Conservation (phyloP, 73 alveolate genomes). For the Paramecium biaurelia region DNA sequence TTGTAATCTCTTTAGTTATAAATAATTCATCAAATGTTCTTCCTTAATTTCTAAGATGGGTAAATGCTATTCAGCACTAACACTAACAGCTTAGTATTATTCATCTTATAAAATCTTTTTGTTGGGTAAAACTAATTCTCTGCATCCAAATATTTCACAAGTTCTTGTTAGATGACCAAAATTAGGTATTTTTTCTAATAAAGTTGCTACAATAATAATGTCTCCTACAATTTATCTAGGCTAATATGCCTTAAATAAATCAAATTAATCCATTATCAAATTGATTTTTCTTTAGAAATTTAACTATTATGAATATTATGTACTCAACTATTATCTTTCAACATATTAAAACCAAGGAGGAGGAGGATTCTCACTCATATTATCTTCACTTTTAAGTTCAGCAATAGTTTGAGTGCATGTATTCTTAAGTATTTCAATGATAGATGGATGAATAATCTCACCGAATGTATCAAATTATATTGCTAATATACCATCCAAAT, state of each 20-base stretch:
- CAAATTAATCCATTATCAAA: slow-evolving; percentile 52
- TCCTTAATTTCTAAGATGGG: slow-evolving; percentile 82
- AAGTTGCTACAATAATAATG: slow-evolving; percentile 72
- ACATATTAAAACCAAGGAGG: slow-evolving; percentile 55
- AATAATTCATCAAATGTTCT: slow-evolving; percentile 80
- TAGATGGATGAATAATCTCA: slow-evolving; percentile 52
- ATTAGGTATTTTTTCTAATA: slow-evolving; percentile 90
- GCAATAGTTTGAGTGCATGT: slow-evolving; percentile 47
- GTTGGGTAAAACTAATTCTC: slow-evolving; percentile 83
- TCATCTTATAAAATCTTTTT: slow-evolving; percentile 66
- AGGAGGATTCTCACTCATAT: slow-evolving; percentile 20
- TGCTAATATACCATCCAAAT: slow-evolving; percentile 45
- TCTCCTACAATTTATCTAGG: slow-evolving; percentile 60
- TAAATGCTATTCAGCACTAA: slow-evolving; percentile 87
- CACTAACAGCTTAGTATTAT: slow-evolving; percentile 79
- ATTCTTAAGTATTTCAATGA: slow-evolving; percentile 50
- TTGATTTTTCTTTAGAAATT: slow-evolving; percentile 60
- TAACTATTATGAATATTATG: neutral
- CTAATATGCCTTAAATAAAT: slow-evolving; percentile 27
- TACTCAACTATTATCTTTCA: slow-evolving; percentile 29
- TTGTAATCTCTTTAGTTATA: slow-evolving; percentile 78
- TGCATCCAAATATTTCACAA: slow-evolving; percentile 89
- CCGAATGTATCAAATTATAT: slow-evolving; percentile 54
- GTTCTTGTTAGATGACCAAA: slow-evolving; percentile 91
- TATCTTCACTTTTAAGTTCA: slow-evolving; percentile 44